phyloP scores from a whole-genome alignment of 495 filamentous ascomycete genomes.

The Trichoderma virens region DNA sequence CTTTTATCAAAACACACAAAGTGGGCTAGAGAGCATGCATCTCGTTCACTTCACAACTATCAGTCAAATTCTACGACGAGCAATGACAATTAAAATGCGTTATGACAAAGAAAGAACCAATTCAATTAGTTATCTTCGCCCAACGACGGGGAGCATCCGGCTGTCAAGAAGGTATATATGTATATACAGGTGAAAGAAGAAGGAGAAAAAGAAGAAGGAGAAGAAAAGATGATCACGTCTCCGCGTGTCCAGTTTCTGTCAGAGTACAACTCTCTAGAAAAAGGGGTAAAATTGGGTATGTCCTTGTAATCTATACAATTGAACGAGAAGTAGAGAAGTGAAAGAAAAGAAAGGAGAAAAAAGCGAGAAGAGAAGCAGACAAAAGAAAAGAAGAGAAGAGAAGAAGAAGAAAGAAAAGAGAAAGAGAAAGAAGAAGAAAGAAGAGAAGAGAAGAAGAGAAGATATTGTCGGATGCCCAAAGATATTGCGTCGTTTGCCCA shows the following conservation, averaged over 20 bases:
- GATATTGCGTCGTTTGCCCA: constrained; percentile 1
- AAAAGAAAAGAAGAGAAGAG: neutral
- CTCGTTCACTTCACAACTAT: neutral
- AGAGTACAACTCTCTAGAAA: neutral
- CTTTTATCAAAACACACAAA: too few species aligned
- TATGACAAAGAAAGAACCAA: neutral
- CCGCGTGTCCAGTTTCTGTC: neutral
- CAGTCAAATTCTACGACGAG: neutral
- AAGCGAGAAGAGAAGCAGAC: neutral
- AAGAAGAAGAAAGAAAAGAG: neutral
- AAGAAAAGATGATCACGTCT: neutral
- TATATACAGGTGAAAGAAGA: neutral
- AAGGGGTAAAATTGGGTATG: neutral
- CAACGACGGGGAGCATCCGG: neutral
- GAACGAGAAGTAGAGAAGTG: neutral
- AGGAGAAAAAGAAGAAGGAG: neutral
- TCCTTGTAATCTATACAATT: constrained; percentile 4
- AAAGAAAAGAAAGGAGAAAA: neutral
- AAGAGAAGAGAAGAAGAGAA: neutral
- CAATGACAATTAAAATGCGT: neutral
- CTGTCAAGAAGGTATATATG: neutral
- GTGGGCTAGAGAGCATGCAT: neutral
- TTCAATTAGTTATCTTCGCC: neutral
- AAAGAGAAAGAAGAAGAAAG: neutral
- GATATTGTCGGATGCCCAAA: neutral